Base-by-base conservation (phyloP, 805 yeast genomes). In the Candida schatavii region DNA sequence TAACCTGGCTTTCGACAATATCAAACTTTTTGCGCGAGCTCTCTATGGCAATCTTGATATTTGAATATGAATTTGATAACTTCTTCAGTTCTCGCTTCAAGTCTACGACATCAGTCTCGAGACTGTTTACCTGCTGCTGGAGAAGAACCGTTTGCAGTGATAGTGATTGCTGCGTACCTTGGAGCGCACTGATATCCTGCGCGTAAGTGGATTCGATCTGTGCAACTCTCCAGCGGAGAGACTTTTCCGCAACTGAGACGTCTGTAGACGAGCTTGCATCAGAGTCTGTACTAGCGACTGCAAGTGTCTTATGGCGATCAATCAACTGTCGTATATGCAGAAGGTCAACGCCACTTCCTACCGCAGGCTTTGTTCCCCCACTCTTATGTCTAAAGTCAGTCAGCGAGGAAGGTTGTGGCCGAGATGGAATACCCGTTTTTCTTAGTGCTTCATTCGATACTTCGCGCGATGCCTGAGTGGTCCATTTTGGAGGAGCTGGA, bases 1-100 rank as follows among this genome's bases (percentile, higher is more conserved):
- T 59, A 14, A 64, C 50, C 13, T 54, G 48, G 14, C 47, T 56
- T 50, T 58, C 68, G 37, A 54, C 30, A 33, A 44, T 48, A 18
- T 57, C 61, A 26, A 59, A 59, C 28, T 52, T 51, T 14, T 31
- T 29, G 4, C 17, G 10, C 22, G 15, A n/a, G 21, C 18, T 13
- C 5, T n/a, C 20, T 14, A 38, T 28, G 14, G 17, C 17, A 3
- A 18, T 4, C 35, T 22, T 7, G 3, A 33, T 14, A 5, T 17
- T 25, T n/a, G 28, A 5, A 3, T 33, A 26, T 11, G 27, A 18
- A 23, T 47, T 44, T 5, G 18, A 15, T 11, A 42, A 31, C 23
- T 44, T 46, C 31, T 49, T 49, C 35, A 32, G 41, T 4, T 34
- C 27, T 23, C 58, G 32, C 36, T 48, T 53, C n/a, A 55, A 26